Evolutionary conservation across 805 yeast genomes (phyloP).

Genomic region (Metschnikowia orientalis): DNA sequence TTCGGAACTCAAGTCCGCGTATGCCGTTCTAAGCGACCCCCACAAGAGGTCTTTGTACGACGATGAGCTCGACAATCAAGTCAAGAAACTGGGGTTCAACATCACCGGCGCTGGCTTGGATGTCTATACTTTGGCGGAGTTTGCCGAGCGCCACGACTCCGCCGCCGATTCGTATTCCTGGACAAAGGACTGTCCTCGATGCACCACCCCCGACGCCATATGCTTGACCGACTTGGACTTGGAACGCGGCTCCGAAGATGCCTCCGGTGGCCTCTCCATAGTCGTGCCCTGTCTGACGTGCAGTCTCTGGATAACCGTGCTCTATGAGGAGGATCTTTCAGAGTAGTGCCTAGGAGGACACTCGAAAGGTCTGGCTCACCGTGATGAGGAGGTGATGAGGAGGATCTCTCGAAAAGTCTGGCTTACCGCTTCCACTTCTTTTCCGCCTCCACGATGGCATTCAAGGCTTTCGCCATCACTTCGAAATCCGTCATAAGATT

Average conservation of each 20-base stretch:
- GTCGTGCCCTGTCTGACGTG: conserved; percentile 79
- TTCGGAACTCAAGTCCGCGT: conserved; percentile 53
- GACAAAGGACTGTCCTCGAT: conserved; percentile 62
- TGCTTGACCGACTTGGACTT: conserved; percentile 58
- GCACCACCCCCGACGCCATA: conserved; percentile 52
- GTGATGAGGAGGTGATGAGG: neutral
- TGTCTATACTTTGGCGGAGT: conserved; percentile 58
- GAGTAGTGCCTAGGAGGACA: no score
- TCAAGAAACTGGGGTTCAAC: conserved; percentile 35
- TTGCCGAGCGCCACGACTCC: conserved; percentile 37
- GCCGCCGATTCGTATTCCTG: conserved; percentile 26
- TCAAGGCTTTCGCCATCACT: conserved; percentile 67
- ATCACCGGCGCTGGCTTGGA: conserved; percentile 69
- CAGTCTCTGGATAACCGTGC: conserved; percentile 79
- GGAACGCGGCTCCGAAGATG: conserved; percentile 47
- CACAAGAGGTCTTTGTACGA: conserved; percentile 49
- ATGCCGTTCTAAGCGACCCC: conserved; percentile 46
- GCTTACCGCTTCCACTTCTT: conserved; percentile 26
- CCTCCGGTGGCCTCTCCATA: conserved; percentile 54
- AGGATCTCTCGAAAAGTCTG: no score
- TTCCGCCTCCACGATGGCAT: conserved; percentile 60
- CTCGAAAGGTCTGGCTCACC: neutral
- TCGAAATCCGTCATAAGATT: conserved; percentile 70
- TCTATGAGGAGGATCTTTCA: conserved; percentile 62
- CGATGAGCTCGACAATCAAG: conserved; percentile 30